phyloP scores from a whole-genome alignment of 345 rosid species.

The Lumnitzera littorea region DNA sequence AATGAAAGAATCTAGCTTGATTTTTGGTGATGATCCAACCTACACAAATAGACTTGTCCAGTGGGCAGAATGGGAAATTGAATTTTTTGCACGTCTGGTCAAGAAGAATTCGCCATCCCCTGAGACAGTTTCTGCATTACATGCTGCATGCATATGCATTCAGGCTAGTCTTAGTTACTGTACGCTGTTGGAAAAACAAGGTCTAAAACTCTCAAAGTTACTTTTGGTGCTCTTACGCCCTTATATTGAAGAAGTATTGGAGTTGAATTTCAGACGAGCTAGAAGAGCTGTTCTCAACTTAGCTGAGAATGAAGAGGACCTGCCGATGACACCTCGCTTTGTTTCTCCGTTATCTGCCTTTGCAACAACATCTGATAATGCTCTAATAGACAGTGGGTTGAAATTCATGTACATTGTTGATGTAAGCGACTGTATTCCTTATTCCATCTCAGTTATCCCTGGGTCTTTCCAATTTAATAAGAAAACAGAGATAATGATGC shows the following conservation, averaged over 20 bases:
- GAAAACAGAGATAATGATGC: too few species aligned
- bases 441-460: neutral
- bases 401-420: constrained; percentile 70
- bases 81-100: constrained; percentile 68
- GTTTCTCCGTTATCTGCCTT: constrained; percentile 53
- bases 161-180: constrained; percentile 81
- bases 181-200: constrained; percentile 72
- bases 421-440: constrained; percentile 38
- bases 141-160: constrained; percentile 66
- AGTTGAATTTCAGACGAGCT: constrained; percentile 81
- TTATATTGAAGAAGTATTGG: constrained; percentile 85
- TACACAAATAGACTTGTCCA: constrained; percentile 82
- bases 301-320: constrained; percentile 48
- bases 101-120: constrained; percentile 79
- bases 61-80: constrained; percentile 96
- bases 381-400: constrained; percentile 67
- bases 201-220: constrained; percentile 70
- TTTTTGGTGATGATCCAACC: constrained; percentile 83
- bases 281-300: constrained; percentile 55
- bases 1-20: constrained; percentile 58
- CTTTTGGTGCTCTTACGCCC: constrained; percentile 83
- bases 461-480: too few species aligned
- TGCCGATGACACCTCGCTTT: constrained; percentile 42
- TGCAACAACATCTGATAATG: constrained; percentile 45
- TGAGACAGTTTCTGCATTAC: constrained; percentile 65